Conservation (phyloP, 345 rosid species). For the Orychophragmus violaceus region DNA sequence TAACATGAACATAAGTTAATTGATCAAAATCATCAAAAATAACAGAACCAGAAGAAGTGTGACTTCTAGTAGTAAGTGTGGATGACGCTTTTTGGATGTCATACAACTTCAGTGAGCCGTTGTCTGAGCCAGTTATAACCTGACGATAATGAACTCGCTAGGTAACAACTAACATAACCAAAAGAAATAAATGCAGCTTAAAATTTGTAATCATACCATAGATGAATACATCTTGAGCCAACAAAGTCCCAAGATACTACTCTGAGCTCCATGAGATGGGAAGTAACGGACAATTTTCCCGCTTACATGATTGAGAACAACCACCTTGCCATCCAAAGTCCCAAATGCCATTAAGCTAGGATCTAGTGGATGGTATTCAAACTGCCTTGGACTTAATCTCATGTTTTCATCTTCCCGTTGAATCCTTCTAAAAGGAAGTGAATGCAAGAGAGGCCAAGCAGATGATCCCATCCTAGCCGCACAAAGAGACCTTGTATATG, state of each 20-base stretch:
- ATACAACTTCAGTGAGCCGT: slow-evolving; percentile 76
- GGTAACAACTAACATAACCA: slow-evolving; percentile 1
- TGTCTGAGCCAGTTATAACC: slow-evolving; percentile 95
- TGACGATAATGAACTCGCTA: slow-evolving; percentile 23
- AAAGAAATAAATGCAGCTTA: background rate
- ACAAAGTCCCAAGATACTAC: slow-evolving; percentile 87
- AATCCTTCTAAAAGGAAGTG: slow-evolving; percentile 42
- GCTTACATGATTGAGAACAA: slow-evolving; percentile 82
- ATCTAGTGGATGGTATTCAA: slow-evolving; percentile 86
- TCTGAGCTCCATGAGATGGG: slow-evolving; percentile 67
- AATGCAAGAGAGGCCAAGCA: slow-evolving; percentile 67
- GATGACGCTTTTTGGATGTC: slow-evolving; percentile 53
- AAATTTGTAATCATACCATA: slow-evolving; percentile 40
- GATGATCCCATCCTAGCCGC: slow-evolving; percentile 88
- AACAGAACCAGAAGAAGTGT: slow-evolving; percentile 36
- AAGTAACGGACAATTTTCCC: slow-evolving; percentile 66
- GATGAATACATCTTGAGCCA: slow-evolving; percentile 87
- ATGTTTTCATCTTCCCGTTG: slow-evolving; percentile 34
- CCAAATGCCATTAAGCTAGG: slow-evolving; percentile 79
- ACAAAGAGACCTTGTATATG: slow-evolving; percentile 68
- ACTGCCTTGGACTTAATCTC: slow-evolving; percentile 82
- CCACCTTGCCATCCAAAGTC: slow-evolving; percentile 90
- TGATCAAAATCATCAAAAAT: slow-evolving; percentile 88
- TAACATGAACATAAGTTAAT: slow-evolving; percentile 86
- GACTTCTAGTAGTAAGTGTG: slow-evolving; percentile 24